Conservation (phyloP, 768 basidiomycete genomes). For the Mycena galericulata region DNA sequence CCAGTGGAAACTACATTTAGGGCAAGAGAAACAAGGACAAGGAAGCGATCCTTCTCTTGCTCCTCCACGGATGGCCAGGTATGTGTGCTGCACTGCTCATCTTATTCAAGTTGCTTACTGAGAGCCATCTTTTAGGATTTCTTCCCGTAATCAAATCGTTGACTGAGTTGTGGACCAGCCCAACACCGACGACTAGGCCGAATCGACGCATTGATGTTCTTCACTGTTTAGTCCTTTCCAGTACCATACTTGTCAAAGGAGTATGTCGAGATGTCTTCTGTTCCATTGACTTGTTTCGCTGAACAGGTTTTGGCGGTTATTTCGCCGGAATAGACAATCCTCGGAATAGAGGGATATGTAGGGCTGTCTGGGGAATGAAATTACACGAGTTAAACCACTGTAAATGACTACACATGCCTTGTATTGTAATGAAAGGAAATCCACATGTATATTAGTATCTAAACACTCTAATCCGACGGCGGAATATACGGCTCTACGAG, state of each 20-base stretch:
- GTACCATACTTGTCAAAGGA: constrained; percentile 26
- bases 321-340: constrained; percentile 32
- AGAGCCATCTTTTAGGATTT: constrained; percentile 13
- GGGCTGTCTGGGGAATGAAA: too few relatives aligned
- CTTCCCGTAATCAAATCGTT: constrained; percentile 26
- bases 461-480: constrained; percentile 50
- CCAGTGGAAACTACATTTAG: constrained; percentile 16
- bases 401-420: too few relatives aligned
- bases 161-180: constrained; percentile 2
- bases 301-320: constrained; percentile 30
- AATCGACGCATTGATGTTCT: constrained; percentile 31
- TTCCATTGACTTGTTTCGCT: background rate
- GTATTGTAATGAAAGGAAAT: too few relatives aligned
- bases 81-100: background rate
- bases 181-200: too few relatives aligned
- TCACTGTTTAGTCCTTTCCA: constrained; percentile 24
- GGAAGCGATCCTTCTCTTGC: constrained; percentile 23
- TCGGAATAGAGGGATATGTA: constrained; percentile 22
- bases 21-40: constrained; percentile 11
- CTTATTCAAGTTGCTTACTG: background rate
- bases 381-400: too few relatives aligned
- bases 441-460: constrained; percentile 17
- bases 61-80: constrained; percentile 34
- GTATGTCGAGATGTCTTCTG: constrained; percentile 1
- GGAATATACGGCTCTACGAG: constrained; percentile 85